Percentiles rank a stretch among this genome's conserved stretches.
phyloP scores from a whole-genome alignment of 2,329 filamentous ascomycete species.

The Fusarium begoniae region DNA sequence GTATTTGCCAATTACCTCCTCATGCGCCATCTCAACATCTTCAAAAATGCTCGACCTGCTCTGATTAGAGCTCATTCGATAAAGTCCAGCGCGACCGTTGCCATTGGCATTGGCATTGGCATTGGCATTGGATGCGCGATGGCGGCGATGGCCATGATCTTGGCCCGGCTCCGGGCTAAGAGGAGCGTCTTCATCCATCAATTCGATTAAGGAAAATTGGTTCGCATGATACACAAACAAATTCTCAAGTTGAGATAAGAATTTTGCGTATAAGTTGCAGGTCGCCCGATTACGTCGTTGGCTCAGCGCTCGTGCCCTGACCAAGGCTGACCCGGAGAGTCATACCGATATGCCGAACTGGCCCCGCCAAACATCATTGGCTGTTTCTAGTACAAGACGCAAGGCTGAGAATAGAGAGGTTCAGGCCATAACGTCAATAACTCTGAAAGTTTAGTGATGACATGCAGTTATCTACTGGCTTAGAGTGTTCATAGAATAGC shows the following conservation, averaged over 20 bases:
- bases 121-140: slow-evolving; percentile 33
- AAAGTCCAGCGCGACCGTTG: slow-evolving; percentile 53
- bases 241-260: slow-evolving; percentile 2
- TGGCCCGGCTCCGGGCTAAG: slow-evolving; percentile 26
- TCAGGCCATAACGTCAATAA: not conserved
- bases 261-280: slow-evolving; percentile 24
- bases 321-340: slow-evolving; percentile 36
- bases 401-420: slow-evolving; percentile 22
- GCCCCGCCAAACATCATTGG: slow-evolving; percentile 32
- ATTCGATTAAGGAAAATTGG: slow-evolving; percentile 10
- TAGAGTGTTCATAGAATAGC: not conserved
- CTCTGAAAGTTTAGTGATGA: not conserved
- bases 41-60: slow-evolving; percentile 85
- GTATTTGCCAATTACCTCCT: slow-evolving; percentile 71
- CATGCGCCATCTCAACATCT: slow-evolving; percentile 98
- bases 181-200: slow-evolving; percentile 44
- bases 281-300: slow-evolving; percentile 39
- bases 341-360: slow-evolving; percentile 27
- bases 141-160: slow-evolving; percentile 26
- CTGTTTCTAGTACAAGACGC: slow-evolving; percentile 1
- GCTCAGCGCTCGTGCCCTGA: slow-evolving; percentile 22
- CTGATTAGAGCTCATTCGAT: slow-evolving; percentile 74
- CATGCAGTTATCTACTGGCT: not conserved
- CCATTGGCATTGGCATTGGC: slow-evolving; percentile 19
- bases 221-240: slow-evolving; percentile 31